Base-by-base conservation (phyloP, 23 red algal species). In the Gracilaria domingensis region DNA sequence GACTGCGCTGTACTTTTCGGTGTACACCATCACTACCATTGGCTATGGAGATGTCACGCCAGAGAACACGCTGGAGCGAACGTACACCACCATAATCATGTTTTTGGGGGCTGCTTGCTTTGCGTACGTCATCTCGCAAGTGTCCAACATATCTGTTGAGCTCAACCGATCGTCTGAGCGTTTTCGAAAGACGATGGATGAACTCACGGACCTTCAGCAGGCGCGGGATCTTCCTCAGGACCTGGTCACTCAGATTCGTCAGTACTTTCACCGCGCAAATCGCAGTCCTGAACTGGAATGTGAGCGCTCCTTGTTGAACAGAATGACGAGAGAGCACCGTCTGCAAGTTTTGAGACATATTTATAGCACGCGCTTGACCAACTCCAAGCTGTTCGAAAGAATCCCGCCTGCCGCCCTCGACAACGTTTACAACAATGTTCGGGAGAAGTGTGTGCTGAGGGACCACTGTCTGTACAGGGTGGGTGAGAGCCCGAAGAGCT, bases 1-100 rank as follows among this genome's bases (percentile, higher is more conserved):
- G 14, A 86, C 86, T 14, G 85, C 93, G 26, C 64, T 95, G 40
- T 95, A 88, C 86, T 95, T 95, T 83, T 95, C 93, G 9, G 62
- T 89, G 51, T 81, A 87, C 65, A 95, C 93, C 24, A 83, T 95
- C 66, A 90, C 93, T 8, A 95, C 93, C 29, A 90, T 95, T 79
- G 93, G 93, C 1, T 95, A 95, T 51, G 93, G 93, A 35, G 93
- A 95, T 71, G 77, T 95, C n/a, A 82, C 79, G 3, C 93, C 93
- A 39, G 75, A 81, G 48, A 90, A 75, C 50, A 90, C 93, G 14
- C 25, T 64, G 0, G 93, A 91, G 66, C 79, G 93, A 14, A 82
- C 62, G 21, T 95, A 91, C 61, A 76, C 70, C 29, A 88, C 75
- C 76, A 65, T 95, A 28, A 72, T 95, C 50, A 95, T 95, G 93